phyloP scores from a whole-genome alignment of 2,329 filamentous ascomycete species.

The Decorospora gaudefroyi region DNA sequence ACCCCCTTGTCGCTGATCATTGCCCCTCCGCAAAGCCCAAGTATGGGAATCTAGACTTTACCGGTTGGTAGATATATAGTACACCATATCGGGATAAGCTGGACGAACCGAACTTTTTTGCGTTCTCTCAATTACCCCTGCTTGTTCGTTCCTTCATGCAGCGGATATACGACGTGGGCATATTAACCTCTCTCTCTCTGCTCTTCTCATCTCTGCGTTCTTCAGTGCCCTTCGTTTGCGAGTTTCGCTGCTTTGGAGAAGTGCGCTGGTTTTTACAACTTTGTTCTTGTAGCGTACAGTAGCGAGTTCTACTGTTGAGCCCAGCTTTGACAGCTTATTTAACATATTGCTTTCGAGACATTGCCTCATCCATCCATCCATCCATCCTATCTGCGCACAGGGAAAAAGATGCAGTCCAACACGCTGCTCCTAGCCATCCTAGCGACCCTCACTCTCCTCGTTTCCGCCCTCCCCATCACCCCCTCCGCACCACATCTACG shows the following conservation, averaged over 20 bases:
- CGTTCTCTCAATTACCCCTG: not conserved
- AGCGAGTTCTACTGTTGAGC: not conserved
- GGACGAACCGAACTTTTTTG: constrained; percentile 24
- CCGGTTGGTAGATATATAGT: constrained; percentile 27
- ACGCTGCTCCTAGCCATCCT: constrained; percentile 30
- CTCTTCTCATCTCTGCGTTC: constrained; percentile 11
- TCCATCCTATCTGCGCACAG: not conserved
- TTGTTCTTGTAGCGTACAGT: too few relatives aligned
- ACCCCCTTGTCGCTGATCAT: constrained; percentile 42
- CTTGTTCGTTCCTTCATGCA: constrained; percentile 18
- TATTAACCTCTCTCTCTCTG: constrained; percentile 19
- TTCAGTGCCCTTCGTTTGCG: constrained; percentile 4
- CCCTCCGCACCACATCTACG: constrained; percentile 42
- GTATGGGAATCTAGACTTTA: constrained; percentile 28
- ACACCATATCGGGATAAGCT: constrained; percentile 18
- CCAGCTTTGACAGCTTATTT: constrained; percentile 13
- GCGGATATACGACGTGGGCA: constrained; percentile 16
- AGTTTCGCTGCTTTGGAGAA: constrained; percentile 22
- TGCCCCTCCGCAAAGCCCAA: constrained; percentile 26
- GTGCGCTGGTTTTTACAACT: constrained; percentile 22
- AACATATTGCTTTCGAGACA: not conserved
- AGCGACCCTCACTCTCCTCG: constrained; percentile 32
- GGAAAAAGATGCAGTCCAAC: constrained; percentile 38
- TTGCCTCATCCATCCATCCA: not conserved
- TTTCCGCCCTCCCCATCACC: constrained; percentile 43